These are phyloP conservation scores for Phytophthora constricta DNA, from an alignment of 352 stramenopile species.

Conservation along the genomic window DNA sequence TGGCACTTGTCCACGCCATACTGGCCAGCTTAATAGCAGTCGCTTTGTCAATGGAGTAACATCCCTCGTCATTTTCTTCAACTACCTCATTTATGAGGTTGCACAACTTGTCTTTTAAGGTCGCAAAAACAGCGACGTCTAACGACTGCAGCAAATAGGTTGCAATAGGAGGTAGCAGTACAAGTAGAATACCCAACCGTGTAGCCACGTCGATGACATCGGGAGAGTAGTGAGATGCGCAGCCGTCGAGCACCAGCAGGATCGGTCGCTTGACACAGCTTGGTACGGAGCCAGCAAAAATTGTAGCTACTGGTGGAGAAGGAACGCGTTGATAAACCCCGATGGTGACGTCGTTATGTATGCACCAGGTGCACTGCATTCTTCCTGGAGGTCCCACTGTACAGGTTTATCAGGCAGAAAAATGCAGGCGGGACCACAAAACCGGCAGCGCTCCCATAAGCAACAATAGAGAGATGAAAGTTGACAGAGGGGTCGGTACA, in stretches of 20 bases:
- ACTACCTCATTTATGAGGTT: slow-evolving; percentile 21
- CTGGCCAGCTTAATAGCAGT: slow-evolving; percentile 15
- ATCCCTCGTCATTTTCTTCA: slow-evolving; percentile 13
- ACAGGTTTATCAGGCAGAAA: slow-evolving; percentile 15
- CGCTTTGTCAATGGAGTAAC: slow-evolving; percentile 17
- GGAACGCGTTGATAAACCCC: slow-evolving; percentile 27
- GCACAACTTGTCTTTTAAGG: slow-evolving; percentile 21
- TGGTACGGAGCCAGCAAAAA: slow-evolving; percentile 8
- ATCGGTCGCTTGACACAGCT: background rate
- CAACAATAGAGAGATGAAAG: slow-evolving; percentile 46
- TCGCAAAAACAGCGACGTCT: slow-evolving; percentile 32
- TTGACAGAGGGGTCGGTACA: background rate
- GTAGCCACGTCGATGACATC: slow-evolving; percentile 6
- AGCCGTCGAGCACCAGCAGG: slow-evolving; percentile 22
- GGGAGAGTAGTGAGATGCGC: slow-evolving; percentile 16
- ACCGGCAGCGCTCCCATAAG: slow-evolving; percentile 22
- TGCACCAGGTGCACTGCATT: background rate
- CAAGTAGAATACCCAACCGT: slow-evolving; percentile 11
- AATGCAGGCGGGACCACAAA: slow-evolving; percentile 21
- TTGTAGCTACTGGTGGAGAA: slow-evolving; percentile 13
- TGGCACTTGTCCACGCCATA: slow-evolving; percentile 14
- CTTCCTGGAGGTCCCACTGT: background rate
- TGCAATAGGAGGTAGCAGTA: slow-evolving; percentile 17
- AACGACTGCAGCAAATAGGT: slow-evolving; percentile 31
- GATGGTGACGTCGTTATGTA: slow-evolving; percentile 22